Evolutionary conservation across 345 rosid genomes (phyloP).

Genomic region (Fremontodendron californicum): DNA sequence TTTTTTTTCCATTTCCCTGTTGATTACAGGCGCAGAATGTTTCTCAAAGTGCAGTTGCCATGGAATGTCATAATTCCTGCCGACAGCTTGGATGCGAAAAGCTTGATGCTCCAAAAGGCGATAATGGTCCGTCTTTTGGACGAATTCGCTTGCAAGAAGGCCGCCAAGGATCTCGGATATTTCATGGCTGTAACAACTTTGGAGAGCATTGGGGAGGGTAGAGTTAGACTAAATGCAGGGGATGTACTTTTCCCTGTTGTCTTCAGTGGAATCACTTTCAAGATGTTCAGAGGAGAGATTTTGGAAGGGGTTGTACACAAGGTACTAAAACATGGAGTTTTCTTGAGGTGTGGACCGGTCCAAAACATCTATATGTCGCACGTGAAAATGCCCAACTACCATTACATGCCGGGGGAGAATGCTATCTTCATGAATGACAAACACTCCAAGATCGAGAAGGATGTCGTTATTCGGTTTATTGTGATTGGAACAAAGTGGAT

Average conservation of each 20-base stretch:
- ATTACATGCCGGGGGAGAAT: slow-evolving; percentile 58
- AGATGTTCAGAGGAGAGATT: slow-evolving; percentile 76
- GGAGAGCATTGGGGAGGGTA: slow-evolving; percentile 70
- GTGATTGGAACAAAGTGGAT: slow-evolving; percentile 78
- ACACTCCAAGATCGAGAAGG: slow-evolving; percentile 57
- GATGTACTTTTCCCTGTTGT: slow-evolving; percentile 77
- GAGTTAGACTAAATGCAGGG: slow-evolving; percentile 58
- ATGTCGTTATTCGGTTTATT: slow-evolving; percentile 44
- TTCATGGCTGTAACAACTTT: slow-evolving; percentile 51
- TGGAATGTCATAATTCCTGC: slow-evolving; percentile 85
- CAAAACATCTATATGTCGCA: slow-evolving; percentile 56
- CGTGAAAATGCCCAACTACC: slow-evolving; percentile 62
- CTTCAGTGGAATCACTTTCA: slow-evolving; percentile 72
- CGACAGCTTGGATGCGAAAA: slow-evolving; percentile 59
- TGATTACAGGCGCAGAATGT: slow-evolving; percentile 40
- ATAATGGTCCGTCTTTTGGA: slow-evolving; percentile 55
- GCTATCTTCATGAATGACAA: slow-evolving; percentile 63
- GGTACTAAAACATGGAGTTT: slow-evolving; percentile 80
- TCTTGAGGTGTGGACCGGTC: slow-evolving; percentile 68
- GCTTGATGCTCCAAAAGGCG: slow-evolving; percentile 64
- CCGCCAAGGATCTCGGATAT: slow-evolving; percentile 74
- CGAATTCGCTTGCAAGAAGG: slow-evolving; percentile 57
- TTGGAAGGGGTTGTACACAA: slow-evolving; percentile 65
- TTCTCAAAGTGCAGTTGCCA: slow-evolving; percentile 61
- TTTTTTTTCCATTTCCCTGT: no score